These are phyloP conservation scores for Lentinula sp. DNA, from an alignment of 768 basidiomycete species.

Conservation along the genomic window DNA sequence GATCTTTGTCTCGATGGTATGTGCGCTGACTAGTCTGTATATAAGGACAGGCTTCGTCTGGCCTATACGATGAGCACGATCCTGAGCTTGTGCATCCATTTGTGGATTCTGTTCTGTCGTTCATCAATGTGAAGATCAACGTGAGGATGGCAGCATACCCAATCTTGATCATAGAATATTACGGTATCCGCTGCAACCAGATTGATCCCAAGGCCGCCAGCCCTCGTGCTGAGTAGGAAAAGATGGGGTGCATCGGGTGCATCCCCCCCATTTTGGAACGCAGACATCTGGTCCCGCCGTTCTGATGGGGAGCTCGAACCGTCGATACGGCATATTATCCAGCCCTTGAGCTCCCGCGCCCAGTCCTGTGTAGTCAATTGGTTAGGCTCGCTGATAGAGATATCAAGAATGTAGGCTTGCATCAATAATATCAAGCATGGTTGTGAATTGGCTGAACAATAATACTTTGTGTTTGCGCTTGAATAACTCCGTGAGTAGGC, in stretches of 20 bases:
- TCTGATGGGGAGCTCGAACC: conserved; percentile 77
- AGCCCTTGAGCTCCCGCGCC: conserved; percentile 79
- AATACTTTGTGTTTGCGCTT: conserved; percentile 34
- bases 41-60: conserved; percentile 89
- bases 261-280: conserved; percentile 73
- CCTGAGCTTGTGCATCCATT: conserved; percentile 95
- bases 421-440: conserved; percentile 94
- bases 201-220: conserved; percentile 79
- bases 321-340: conserved; percentile 88
- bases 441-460: conserved; percentile 91
- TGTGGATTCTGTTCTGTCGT: conserved; percentile 69
- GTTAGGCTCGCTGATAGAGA: background rate
- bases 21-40: conserved; percentile 79
- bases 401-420: conserved; percentile 28
- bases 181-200: conserved; percentile 84
- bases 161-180: conserved; percentile 91
- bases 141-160: conserved; percentile 42
- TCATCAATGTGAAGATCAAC: background rate
- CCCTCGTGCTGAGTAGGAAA: conserved; percentile 76
- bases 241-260: conserved; percentile 57
- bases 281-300: conserved; percentile 78
- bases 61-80: conserved; percentile 93
- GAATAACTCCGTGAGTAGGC: conserved; percentile 8
- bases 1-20: conserved; percentile 90
- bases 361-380: conserved; percentile 53